phyloP scores from a whole-genome alignment of 371 early-diverging fungal species.

The Blyttiomyces sp. region DNA sequence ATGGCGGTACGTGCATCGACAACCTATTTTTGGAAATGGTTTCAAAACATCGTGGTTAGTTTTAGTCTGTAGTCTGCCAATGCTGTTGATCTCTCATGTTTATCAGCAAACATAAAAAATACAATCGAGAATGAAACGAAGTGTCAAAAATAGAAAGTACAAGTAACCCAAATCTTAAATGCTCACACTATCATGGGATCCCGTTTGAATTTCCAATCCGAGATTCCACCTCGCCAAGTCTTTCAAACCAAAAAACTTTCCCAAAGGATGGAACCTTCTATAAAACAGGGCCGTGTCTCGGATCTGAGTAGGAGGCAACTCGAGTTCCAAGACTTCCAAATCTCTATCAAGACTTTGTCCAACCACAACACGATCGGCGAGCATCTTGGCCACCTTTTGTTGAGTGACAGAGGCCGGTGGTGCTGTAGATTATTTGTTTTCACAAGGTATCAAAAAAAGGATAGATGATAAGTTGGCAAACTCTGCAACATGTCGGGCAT shows the following conservation, averaged over 20 bases:
- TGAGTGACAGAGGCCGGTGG: conserved; percentile 68
- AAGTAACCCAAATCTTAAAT: background rate
- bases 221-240: conserved; percentile 67
- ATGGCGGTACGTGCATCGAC: conserved; percentile 87
- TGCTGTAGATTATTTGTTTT: conserved; percentile 33
- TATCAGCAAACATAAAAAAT: too few species aligned
- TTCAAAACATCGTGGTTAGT: too few species aligned
- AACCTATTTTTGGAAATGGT: too few species aligned
- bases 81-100: too few species aligned
- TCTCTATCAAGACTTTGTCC: conserved; percentile 87
- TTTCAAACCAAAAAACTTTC: conserved; percentile 50
- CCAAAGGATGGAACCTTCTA: conserved; percentile 21
- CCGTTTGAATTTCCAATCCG: conserved; percentile 74
- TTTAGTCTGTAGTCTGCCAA: too few species aligned
- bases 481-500: background rate
- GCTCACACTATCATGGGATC: conserved; percentile 61
- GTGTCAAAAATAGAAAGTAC: background rate
- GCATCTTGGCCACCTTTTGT: conserved; percentile 63
- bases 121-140: background rate
- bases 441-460: background rate
- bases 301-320: conserved; percentile 1
- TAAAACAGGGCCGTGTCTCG: conserved; percentile 26
- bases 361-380: conserved; percentile 72
- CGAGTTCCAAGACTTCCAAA: conserved; percentile 44
- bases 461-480: background rate